Evolutionary conservation across 2,329 filamentous ascomycete species (phyloP), one percentile per base, ranked within the genome.

Genomic region (Epichloe brachyelytri): DNA sequence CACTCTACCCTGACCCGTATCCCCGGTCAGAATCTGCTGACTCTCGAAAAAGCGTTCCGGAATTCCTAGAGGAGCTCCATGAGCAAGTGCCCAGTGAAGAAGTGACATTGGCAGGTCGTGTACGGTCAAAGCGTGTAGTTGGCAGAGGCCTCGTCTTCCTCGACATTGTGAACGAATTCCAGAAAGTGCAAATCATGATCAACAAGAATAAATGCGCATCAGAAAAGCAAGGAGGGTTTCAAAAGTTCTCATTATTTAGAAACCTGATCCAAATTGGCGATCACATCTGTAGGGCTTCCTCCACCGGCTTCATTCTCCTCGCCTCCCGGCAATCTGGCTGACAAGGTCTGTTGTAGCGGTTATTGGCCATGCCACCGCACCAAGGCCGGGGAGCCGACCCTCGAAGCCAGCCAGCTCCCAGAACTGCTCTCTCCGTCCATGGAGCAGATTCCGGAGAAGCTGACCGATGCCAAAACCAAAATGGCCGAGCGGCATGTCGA

Each of bases 61-160:
- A 68, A 26, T 69, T 70, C 43, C 52, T 66, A 22, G 59, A 64
- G 45, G 57, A 58, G 10, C 64, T 66, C 38, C 51, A 59, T 26
- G 52, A 62, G 44, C 53, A 54, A 39, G 48, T 58, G 34, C 54
- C 58, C 49, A 55, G 57, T 40, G 64, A 63, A 41, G 55, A 60
- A 43, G 59, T 69, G 46, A 63, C 58, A 19, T 53, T 70, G 34
- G 62, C 59, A 49, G 88, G 89, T 67, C 88, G 88, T 63, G 76
- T 95, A 56, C 75, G 77, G 60, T 82, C 82, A 45, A 78, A 86
- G 62, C 85, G 88, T 55, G 73, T 79, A 46, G 77, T 81, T 50
- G 83, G 90, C 57, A 83, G 80, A 59, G 88, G 86, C 68, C 80
- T 98, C 59, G 74, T 88, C 56, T 98, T 98, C 66, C 66, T 96